Base-by-base conservation (phyloP, 345 rosid species). In the Leavenworthia alabamica region DNA sequence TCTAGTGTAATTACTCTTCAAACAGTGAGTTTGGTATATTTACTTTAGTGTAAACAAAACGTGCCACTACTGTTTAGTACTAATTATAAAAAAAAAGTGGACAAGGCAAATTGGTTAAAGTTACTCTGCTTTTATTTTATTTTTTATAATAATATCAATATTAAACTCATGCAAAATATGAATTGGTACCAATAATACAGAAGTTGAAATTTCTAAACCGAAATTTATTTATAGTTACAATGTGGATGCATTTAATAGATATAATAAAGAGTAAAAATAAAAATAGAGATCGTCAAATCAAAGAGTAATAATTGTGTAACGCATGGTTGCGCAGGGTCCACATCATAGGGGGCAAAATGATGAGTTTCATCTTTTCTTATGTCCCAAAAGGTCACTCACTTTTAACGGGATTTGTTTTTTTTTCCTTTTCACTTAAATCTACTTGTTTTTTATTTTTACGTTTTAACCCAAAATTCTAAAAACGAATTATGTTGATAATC, bases 301-400 rank as follows among this genome's bases (percentile, higher is more conserved):
- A 52, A 55, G 56, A 45, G 73, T 69, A 69, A 60, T 69, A 61
- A 69, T 26, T 55, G 23, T 27, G 74, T 29, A 70, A 48, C 69
- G 74, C 74, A 70, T 70, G 74, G 69, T 69, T 70, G 64, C 39
- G 6, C 11, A 56, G 68, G 53, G 64, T 62, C 74, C 74, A 70
- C 74, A 40, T 54, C 69, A 62, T 8, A 70, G 74, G 74, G 64
- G 64, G 31, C 69, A 70, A 70, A 70, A 62, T 70, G 74, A 70
- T 70, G 69, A 62, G 53, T 36, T 39, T 23, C 53, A 70, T 62
- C 59, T 70, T 70, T 70, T 70, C 45, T 47, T 1, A 55, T 62
- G 58, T 42, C 59, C 51, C 68, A 70, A 62, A 70, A 70, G 74
- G 46, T 62, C 51, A 46, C n/a, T 62, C 64, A 39, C 74, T 70